Base-by-base conservation (phyloP, 2,329 filamentous ascomycete genomes). In the Hymenoscyphus linearis region DNA sequence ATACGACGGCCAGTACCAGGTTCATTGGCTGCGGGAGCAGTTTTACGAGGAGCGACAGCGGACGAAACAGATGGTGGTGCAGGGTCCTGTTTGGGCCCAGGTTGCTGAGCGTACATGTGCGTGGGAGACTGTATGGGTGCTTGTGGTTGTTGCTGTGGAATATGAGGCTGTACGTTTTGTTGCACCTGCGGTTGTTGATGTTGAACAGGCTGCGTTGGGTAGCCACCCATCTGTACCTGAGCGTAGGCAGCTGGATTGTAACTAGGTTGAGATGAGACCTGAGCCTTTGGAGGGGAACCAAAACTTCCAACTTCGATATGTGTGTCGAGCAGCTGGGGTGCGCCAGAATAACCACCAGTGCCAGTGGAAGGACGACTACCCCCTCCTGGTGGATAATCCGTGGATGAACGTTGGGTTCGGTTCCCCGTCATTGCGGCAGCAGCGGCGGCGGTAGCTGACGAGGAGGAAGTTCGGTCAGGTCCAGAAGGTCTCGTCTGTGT, bases 181-280 rank as follows among this genome's bases (percentile, higher is more conserved):
- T 67, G 76, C 63, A 68, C 72, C 61, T 78, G 76, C 14, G 62
- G 64, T 55, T 55, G 76, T 27, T 74, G 74, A 60, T 79, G 77
- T 12, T 70, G 70, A 13, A 70, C 66, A 64, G 75, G 73, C 18
- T 75, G 71, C 63, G 79, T 77, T 52, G 78, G 77, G 66, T 81
- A 85, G 58, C 74, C 79, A 69, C 78, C 81, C 44, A 47, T 47
- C 12, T 34, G 25, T 67, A 85, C 82, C 70, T 81, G 85, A 62
- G 87, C 88, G 73, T 93, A 95, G 65, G 88, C 87, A 26, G 85
- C 85, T 31, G 90, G 90, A 72, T 95, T 90, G 73, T 95, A 95
- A 67, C 85, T 85, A 47, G 85, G 79, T 67, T 87, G 85, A 64
- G 81, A 76, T 16, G 77, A 75, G 55, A 74, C 72, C 62, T 75